Evolutionary conservation across 2,329 filamentous ascomycete genomes (phyloP).

Genomic region (Diaporthe eres): DNA sequence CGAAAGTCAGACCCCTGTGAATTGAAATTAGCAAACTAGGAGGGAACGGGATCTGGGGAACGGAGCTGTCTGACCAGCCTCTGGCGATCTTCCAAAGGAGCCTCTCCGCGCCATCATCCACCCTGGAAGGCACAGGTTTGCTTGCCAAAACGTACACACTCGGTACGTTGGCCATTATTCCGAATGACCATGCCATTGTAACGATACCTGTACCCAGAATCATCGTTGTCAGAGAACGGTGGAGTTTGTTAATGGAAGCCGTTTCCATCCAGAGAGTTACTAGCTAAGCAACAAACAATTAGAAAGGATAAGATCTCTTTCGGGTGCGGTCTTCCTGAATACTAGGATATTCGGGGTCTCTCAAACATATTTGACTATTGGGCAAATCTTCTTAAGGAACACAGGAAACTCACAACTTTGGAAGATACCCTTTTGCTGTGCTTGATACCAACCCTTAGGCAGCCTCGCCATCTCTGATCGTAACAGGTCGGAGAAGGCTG

Average conservation of each 20-base stretch:
- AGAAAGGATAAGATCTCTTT: no score
- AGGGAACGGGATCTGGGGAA: fast-evolving
- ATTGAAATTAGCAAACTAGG: not conserved
- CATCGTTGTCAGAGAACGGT: no score
- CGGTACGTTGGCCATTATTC: not conserved
- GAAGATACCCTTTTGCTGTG: not conserved
- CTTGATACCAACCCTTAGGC: not conserved
- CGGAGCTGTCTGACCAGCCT: not conserved
- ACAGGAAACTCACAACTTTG: no score
- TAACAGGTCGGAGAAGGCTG: not conserved
- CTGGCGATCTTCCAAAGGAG: not conserved
- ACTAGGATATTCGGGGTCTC: no score
- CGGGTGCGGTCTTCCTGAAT: no score
- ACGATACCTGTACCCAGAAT: not conserved
- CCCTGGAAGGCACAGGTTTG: not conserved
- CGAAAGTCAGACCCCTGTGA: not conserved
- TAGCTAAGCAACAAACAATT: no score
- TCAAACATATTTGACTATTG: no score
- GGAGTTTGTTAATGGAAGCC: no score
- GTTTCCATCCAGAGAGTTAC: no score
- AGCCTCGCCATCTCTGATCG: not conserved
- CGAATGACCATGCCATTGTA: not conserved
- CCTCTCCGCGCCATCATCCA: not conserved
- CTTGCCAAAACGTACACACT: not conserved
- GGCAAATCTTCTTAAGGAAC: no score